phyloP scores from a whole-genome alignment of 164 flowering plant genomes.

The Warburgia ugandensis region DNA sequence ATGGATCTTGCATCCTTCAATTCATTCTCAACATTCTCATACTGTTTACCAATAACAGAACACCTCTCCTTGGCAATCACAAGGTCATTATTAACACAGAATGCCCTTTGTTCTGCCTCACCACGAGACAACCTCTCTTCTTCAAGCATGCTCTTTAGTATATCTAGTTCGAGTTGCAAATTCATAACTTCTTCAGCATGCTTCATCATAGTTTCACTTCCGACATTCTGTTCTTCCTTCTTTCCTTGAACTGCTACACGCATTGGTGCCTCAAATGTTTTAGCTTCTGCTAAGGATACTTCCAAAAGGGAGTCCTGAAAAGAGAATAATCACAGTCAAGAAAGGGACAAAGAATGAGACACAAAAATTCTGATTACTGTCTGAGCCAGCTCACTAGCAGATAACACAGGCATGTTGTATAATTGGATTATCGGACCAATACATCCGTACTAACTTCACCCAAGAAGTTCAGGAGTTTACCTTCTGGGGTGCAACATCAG shows the following conservation, averaged over 20 bases:
- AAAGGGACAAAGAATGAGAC: background rate
- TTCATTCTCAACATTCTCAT: constrained; percentile 32
- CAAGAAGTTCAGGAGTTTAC: constrained; percentile 14
- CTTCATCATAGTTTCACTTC: constrained; percentile 19
- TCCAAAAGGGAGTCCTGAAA: constrained; percentile 25
- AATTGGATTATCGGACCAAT: background rate
- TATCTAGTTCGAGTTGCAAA: constrained; percentile 79
- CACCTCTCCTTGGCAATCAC: constrained; percentile 36
- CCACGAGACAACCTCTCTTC: constrained; percentile 55
- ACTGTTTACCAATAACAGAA: constrained; percentile 28
- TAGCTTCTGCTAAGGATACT: constrained; percentile 13
- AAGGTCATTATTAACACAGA: constrained; percentile 36
- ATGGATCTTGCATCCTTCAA: constrained; percentile 52
- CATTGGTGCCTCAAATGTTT: constrained; percentile 14
- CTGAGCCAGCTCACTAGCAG: background rate
- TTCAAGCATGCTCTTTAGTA: constrained; percentile 62
- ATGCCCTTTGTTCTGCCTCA: constrained; percentile 41
- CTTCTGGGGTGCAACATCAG: constrained; percentile 18
- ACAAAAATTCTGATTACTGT: background rate
- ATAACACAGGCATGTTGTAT: background rate
- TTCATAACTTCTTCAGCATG: constrained; percentile 54
- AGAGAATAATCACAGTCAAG: no score
- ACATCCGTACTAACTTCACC: background rate
- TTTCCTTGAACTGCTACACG: constrained; percentile 18
- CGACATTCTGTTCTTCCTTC: constrained; percentile 15